Evolutionary conservation across 768 basidiomycete genomes (phyloP).

Genomic region (Psilocybe tampanensis): DNA sequence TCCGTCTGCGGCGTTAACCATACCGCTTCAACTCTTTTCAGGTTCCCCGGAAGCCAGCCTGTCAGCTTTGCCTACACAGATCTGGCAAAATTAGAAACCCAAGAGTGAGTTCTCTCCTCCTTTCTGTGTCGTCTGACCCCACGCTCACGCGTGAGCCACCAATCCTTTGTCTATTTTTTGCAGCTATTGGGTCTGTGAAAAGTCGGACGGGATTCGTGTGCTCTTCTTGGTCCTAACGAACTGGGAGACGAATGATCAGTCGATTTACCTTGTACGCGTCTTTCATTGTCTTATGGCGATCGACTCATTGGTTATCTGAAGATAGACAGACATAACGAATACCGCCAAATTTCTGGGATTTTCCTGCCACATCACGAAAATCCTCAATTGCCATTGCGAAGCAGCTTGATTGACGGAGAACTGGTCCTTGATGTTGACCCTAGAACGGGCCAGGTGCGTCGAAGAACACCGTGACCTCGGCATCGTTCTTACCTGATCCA

Average conservation of each 20-base stretch:
- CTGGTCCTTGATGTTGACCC: constrained; percentile 91
- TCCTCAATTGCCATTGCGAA: constrained; percentile 64
- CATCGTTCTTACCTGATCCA: constrained; percentile 7
- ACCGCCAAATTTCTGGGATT: constrained; percentile 72
- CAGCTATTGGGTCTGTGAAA: constrained; percentile 99
- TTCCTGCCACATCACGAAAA: constrained; percentile 91
- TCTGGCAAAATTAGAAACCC: constrained; percentile 73
- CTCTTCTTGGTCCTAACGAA: constrained; percentile 78
- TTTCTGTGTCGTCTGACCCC: not conserved
- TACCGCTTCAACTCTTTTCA: constrained; percentile 30
- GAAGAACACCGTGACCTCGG: not conserved
- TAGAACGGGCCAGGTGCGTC: constrained; percentile 63
- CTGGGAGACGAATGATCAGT: constrained; percentile 50
- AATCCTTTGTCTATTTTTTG: not conserved
- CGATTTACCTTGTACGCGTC: constrained; percentile 72
- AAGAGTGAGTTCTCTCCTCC: constrained; percentile 63
- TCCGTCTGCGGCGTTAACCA: constrained; percentile 18
- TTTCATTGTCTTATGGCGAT: not conserved
- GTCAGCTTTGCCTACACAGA: constrained; percentile 82
- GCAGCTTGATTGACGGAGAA: constrained; percentile 91
- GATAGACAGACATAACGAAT: constrained; percentile 95
- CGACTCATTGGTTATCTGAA: constrained; percentile 29
- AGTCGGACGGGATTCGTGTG: constrained; percentile 94
- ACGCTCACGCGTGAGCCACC: constrained; percentile 5
- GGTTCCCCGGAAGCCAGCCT: constrained; percentile 96